A percentile compares a stretch with the other conserved stretches of the same genome.
These are phyloP conservation scores for Blepharisma stoltei DNA, from an alignment of 73 alveolate genomes.

Conservation along the genomic window DNA sequence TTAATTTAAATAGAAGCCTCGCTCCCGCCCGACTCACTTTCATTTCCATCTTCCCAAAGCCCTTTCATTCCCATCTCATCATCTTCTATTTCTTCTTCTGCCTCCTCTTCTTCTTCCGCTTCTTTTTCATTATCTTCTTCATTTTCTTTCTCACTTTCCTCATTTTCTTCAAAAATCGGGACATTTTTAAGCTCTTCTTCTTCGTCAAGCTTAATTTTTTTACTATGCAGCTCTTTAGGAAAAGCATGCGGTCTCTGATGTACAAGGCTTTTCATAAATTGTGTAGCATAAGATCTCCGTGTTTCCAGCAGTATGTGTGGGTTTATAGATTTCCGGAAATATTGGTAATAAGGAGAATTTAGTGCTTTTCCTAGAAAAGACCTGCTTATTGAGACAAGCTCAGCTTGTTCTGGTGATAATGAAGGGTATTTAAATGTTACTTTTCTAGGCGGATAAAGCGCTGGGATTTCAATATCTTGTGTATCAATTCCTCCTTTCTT, in stretches of 20 bases:
- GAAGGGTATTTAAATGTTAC: slow-evolving; percentile 10
- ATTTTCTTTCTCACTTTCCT: not conserved
- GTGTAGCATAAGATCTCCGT: not conserved
- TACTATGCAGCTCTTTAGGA: not conserved
- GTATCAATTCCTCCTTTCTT: not conserved
- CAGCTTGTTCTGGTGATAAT: slow-evolving; percentile 6
- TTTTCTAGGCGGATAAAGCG: slow-evolving; percentile 14
- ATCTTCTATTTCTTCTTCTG: not conserved
- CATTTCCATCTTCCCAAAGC: slow-evolving; percentile 26
- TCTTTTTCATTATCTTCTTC: not conserved
- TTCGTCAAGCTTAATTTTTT: too few relatives aligned
- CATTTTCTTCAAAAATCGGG: not conserved
- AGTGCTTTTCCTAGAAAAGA: not conserved
- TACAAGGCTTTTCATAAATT: not conserved
- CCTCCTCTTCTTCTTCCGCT: not conserved
- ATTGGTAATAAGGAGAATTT: slow-evolving; percentile 25
- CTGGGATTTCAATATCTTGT: not conserved
- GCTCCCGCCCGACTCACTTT: not conserved
- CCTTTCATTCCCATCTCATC: not conserved
- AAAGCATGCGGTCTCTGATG: slow-evolving; percentile 4
- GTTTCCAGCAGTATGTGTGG: not conserved
- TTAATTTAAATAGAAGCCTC: not conserved
- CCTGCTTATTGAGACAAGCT: not conserved
- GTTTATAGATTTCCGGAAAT: not conserved
- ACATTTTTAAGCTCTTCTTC: slow-evolving; percentile 23